Evolutionary conservation across 2,329 filamentous ascomycete genomes (phyloP).

Genomic region (Lecanoromycetidae sp.): DNA sequence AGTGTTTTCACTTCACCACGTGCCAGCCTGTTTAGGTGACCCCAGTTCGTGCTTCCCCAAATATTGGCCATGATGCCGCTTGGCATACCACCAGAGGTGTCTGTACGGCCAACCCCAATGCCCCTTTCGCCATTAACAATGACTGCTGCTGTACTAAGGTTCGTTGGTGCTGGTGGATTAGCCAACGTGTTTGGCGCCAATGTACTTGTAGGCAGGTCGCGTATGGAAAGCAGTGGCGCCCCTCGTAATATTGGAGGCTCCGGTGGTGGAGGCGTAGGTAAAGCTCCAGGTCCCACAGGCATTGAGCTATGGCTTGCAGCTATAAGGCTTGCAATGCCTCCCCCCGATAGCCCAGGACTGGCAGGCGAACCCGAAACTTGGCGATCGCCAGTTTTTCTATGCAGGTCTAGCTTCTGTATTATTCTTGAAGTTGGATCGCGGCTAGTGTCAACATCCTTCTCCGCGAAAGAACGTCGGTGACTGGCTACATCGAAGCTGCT

Average conservation of each 20-base stretch:
- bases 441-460: constrained; percentile 57
- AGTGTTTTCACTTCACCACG: constrained; percentile 36
- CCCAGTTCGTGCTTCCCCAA: constrained; percentile 84
- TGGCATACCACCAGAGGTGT: constrained; percentile 59
- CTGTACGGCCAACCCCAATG: constrained; percentile 47
- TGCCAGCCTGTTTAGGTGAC: constrained; percentile 50
- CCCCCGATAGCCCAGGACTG: constrained; percentile 33
- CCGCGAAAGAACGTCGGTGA: constrained; percentile 38
- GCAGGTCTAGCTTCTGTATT: constrained; percentile 83
- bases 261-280: constrained; percentile 26
- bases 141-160: constrained; percentile 74
- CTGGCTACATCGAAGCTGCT: constrained; percentile 59
- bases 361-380: constrained; percentile 33
- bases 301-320: constrained; percentile 71
- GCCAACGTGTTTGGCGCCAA: constrained; percentile 74
- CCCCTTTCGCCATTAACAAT: constrained; percentile 66
- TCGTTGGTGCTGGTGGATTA: constrained; percentile 71
- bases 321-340: constrained; percentile 73
- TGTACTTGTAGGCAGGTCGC: constrained; percentile 45
- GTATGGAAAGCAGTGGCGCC: constrained; percentile 5
- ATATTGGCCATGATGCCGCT: constrained; percentile 83
- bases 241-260: constrained; percentile 9
- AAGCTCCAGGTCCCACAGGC: constrained; percentile 45
- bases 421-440: constrained; percentile 76
- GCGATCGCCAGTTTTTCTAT: constrained; percentile 58